These are phyloP conservation scores for Trichoderma atrobrunneum DNA, from an alignment of 2,329 filamentous ascomycete genomes.

Conservation along the genomic window DNA sequence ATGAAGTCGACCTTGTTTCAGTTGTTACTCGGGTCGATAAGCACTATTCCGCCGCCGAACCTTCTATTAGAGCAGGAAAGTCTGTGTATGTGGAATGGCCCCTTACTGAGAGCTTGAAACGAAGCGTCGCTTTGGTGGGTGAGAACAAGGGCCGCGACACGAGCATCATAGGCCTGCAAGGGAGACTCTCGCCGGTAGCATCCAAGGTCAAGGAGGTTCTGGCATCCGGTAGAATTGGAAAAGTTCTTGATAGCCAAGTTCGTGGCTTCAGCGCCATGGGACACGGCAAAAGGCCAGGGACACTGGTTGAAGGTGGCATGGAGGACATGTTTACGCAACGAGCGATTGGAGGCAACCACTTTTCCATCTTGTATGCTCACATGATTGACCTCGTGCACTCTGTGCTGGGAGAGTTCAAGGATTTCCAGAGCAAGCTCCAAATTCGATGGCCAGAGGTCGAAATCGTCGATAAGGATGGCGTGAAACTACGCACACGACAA, in stretches of 20 bases:
- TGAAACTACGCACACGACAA: not conserved
- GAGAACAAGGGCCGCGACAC: not conserved
- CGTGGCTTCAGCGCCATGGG: not conserved
- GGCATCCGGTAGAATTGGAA: not conserved
- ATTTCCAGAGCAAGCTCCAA: not conserved
- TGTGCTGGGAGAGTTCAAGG: not conserved
- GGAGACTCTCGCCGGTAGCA: not conserved
- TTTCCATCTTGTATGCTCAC: constrained; percentile 4
- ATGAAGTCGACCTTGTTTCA: constrained; percentile 7
- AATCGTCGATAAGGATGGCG: not conserved
- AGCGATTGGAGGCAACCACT: not conserved
- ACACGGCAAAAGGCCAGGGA: not conserved
- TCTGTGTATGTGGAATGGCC: constrained; percentile 13
- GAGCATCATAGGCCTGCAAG: constrained; percentile 11
- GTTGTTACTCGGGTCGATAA: not conserved
- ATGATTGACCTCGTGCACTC: constrained; percentile 13
- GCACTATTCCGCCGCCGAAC: not conserved
- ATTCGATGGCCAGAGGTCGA: constrained; percentile 4
- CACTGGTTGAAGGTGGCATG: not conserved
- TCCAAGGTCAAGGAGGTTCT: not conserved
- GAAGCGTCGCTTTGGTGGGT: not conserved
- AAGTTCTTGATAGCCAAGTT: not conserved
- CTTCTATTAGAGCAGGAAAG: not conserved
- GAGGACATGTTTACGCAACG: not conserved
- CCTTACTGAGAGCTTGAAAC: not conserved